Base-by-base conservation (phyloP, 2,329 filamentous ascomycete species). In the Ramichloridium luteum region DNA sequence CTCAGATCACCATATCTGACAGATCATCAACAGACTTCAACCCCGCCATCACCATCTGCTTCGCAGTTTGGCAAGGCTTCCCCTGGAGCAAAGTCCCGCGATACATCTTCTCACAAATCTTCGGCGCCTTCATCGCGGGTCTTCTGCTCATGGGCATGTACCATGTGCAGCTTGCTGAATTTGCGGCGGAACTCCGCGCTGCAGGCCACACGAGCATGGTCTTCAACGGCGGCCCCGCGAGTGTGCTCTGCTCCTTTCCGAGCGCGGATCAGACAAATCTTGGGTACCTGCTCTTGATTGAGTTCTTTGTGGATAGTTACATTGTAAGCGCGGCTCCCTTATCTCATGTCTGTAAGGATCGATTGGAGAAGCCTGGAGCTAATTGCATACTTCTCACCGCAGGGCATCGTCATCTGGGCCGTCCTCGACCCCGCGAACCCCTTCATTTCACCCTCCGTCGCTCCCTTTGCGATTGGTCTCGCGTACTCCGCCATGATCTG, bases 301-400 rank as follows among this genome's bases (percentile, higher is more conserved):
- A 75, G 45, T 74, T 70, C 47, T 72, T 75, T 41, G 68, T 70
- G 16, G 65, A 70, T 45, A 57, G 52, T 34, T 72, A 72, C 51
- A 66, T 74, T 34, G 59, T 58, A 41, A 41, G 53, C 47, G n/a
- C 8, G 6, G 12, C 16, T n/a, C n/a, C n/a, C n/a, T n/a, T n/a
- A n/a, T n/a, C n/a, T n/a, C n/a, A 9, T 13, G 22, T 18, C 22
- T 10, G 13, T n/a, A n/a, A n/a, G n/a, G n/a, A n/a, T n/a, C n/a
- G n/a, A n/a, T n/a, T n/a, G n/a, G n/a, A n/a, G n/a, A 16, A 32
- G 6, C 25, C 12, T 13, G 6, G 3, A 29, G 26, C 16, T 29
- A 13, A 27, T 20, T 4, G 20, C 12, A 25, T 6, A 13, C 3
- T 4, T 17, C n/a, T n/a, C n/a, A n/a, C n/a, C 13, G 8, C 36